Evolutionary conservation across 169 alveolate genomes (phyloP).

Genomic region (Babesia bovis): DNA sequence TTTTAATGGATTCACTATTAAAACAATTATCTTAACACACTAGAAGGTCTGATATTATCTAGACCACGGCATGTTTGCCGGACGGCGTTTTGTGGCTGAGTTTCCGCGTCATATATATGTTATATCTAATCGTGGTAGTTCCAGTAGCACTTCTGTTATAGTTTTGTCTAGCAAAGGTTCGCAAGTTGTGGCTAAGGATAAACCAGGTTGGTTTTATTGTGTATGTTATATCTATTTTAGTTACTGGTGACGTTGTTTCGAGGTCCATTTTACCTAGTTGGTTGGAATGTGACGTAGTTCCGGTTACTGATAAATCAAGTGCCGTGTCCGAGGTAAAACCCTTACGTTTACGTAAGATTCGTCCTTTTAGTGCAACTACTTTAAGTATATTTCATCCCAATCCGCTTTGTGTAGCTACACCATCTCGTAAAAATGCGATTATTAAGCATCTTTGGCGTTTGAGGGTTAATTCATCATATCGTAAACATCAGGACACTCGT

Average conservation of each 20-base stretch:
- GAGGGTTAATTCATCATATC: constrained; percentile 43
- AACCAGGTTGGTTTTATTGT: too few relatives aligned
- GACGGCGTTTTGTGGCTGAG: not conserved
- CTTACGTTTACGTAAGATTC: constrained; percentile 25
- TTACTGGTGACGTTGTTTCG: too few relatives aligned
- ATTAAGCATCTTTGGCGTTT: constrained; percentile 60
- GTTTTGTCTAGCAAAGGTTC: too few relatives aligned
- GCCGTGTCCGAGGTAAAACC: too few relatives aligned
- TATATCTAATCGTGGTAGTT: too few relatives aligned
- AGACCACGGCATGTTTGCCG: constrained; percentile 2
- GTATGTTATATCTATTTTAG: too few relatives aligned
- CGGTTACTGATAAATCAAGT: not conserved
- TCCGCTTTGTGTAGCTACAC: constrained; percentile 33
- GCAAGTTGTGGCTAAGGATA: too few relatives aligned
- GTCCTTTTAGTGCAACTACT: constrained; percentile 57
- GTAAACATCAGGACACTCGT: constrained; percentile 25
- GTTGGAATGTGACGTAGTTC: not conserved
- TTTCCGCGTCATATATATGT: not conserved
- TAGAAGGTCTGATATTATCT: too few relatives aligned
- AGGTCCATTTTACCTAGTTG: constrained; percentile 29
- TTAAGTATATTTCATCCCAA: constrained; percentile 30
- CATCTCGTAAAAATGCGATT: constrained; percentile 52
- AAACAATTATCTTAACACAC: too few relatives aligned
- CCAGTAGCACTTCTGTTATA: too few relatives aligned
- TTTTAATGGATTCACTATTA: too few relatives aligned